phyloP scores from a whole-genome alignment of 371 early-diverging fungal species.

The Rhizopus sp. region DNA sequence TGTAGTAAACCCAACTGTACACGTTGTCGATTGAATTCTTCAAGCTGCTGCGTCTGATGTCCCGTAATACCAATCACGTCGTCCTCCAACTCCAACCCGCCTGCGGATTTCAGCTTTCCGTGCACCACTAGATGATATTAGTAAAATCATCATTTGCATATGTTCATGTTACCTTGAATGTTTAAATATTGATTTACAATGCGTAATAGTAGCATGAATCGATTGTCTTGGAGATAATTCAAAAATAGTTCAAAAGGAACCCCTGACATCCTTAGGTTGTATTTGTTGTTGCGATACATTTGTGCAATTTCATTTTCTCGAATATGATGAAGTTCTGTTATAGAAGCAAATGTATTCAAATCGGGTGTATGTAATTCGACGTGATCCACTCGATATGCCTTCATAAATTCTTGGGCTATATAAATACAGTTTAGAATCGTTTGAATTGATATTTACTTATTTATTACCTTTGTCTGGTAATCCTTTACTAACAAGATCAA shows the following conservation, averaged over 20 bases:
- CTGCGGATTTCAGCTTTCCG: conserved; percentile 38
- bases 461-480: conserved; percentile 62
- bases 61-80: conserved; percentile 82
- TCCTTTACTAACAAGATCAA: conserved; percentile 79
- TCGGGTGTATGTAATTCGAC: conserved; percentile 73
- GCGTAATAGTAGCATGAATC: conserved; percentile 83
- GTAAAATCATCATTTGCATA: background rate
- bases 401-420: conserved; percentile 66
- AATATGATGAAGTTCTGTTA: conserved; percentile 77
- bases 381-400: conserved; percentile 75
- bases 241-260: conserved; percentile 92
- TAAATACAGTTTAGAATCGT: background rate
- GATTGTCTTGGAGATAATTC: conserved; percentile 91
- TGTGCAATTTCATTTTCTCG: conserved; percentile 83
- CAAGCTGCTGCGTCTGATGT: conserved; percentile 77
- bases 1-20: conserved; percentile 42
- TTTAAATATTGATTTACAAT: conserved; percentile 92
- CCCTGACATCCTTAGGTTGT: conserved; percentile 83
- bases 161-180: conserved; percentile 67
- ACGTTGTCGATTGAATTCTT: conserved; percentile 74
- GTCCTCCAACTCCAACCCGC: conserved; percentile 49
- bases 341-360: conserved; percentile 60
- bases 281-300: conserved; percentile 84
- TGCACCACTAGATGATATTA: conserved; percentile 23
- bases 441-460: background rate